These are phyloP conservation scores for Persicaria tinctoria DNA, from an alignment of 148 eudicot species.

Conservation along the genomic window DNA sequence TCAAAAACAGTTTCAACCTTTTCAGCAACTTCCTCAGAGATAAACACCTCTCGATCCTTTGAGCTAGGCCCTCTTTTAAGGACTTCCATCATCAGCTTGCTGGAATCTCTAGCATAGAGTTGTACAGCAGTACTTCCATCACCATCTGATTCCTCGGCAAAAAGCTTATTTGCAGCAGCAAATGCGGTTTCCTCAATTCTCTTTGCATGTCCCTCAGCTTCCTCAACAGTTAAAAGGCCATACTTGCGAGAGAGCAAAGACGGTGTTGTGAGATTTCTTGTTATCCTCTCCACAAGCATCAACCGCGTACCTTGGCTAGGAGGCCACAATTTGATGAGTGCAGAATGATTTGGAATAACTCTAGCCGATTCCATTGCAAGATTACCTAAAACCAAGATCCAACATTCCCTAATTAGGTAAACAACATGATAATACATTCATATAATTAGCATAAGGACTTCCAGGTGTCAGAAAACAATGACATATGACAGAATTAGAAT, in stretches of 20 bases:
- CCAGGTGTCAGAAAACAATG: not conserved
- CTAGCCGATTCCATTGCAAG: constrained; percentile 4
- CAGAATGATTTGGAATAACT: not conserved
- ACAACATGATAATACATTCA: not conserved
- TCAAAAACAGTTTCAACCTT: constrained; percentile 33
- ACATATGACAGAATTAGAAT: not conserved
- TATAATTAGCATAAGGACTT: not conserved
- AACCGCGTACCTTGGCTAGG: constrained; percentile 51
- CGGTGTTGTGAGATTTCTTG: constrained; percentile 41
- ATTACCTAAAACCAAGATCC: not conserved
- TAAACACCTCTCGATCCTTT: constrained; percentile 13
- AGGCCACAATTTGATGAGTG: constrained; percentile 57
- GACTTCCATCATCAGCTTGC: constrained; percentile 45
- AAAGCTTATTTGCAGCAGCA: constrained; percentile 38
- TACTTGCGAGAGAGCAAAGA: constrained; percentile 52
- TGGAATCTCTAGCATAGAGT: constrained; percentile 60
- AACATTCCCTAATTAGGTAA: not conserved
- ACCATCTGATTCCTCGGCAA: constrained; percentile 55
- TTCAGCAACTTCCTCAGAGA: constrained; percentile 21
- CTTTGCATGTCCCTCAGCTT: constrained; percentile 44
- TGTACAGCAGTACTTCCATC: constrained; percentile 70
- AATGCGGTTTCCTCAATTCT: constrained; percentile 46
- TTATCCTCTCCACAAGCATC: constrained; percentile 49
- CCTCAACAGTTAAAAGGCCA: constrained; percentile 35
- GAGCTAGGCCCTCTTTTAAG: constrained; percentile 32